Conservation (phyloP, 768 basidiomycete species). For the Boletus vermiculosoides region DNA sequence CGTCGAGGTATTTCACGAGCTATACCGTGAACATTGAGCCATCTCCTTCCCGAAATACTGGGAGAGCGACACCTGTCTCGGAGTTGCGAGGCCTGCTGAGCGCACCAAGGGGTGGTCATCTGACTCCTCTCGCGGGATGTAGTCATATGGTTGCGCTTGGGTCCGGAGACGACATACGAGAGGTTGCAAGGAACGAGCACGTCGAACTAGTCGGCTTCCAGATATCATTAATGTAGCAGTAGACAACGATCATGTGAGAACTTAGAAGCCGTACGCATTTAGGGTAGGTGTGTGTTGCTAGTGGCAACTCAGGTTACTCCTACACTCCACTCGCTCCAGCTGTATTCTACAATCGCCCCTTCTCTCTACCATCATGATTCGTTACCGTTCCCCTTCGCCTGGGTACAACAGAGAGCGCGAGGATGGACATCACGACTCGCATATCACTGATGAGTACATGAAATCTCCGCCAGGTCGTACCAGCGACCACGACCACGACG, state of each 20-base stretch:
- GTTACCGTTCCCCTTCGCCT: slow-evolving; percentile 49
- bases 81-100: slow-evolving; percentile 58
- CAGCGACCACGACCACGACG: slow-evolving; percentile 29
- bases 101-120: slow-evolving; percentile 34
- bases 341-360: background rate
- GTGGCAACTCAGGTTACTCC: background rate
- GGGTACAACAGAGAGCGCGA: slow-evolving; percentile 24
- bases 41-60: background rate
- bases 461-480: slow-evolving; percentile 35
- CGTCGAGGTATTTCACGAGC: slow-evolving; percentile 83
- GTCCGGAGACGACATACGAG: slow-evolving; percentile 48
- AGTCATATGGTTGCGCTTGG: slow-evolving; percentile 52
- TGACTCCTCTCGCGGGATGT: slow-evolving; percentile 30
- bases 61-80: slow-evolving; percentile 42
- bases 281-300: background rate
- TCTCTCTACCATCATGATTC: slow-evolving; percentile 38
- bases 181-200: slow-evolving; percentile 27
- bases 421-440: slow-evolving; percentile 35
- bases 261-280: background rate
- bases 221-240: slow-evolving; percentile 19
- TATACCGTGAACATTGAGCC: slow-evolving; percentile 31
- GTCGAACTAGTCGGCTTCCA: slow-evolving; percentile 23
- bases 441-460: slow-evolving; percentile 31
- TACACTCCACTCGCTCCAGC: background rate
- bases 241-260: background rate